Evolutionary conservation across 768 basidiomycete species (phyloP).

Genomic region (Rhizopogon vesiculosus): DNA sequence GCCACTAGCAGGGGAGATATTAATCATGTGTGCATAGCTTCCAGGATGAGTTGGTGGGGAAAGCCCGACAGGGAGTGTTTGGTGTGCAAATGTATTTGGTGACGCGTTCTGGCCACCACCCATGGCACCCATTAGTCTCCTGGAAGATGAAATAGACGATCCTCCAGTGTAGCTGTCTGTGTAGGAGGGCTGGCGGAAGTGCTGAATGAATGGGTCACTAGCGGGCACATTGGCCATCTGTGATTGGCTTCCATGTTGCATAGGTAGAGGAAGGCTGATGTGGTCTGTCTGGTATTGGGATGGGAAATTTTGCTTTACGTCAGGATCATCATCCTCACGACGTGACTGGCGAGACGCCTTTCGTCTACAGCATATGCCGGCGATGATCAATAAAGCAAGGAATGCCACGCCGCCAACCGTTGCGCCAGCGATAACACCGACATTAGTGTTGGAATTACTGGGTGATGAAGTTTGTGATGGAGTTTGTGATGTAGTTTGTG

Average conservation of each 20-base stretch:
- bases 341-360: conserved; percentile 21
- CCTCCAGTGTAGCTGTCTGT: conserved; percentile 12
- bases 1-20: background rate
- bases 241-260: background rate
- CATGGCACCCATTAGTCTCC: conserved; percentile 21
- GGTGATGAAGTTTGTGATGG: conserved; percentile 8
- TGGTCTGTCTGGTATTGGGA: conserved; percentile 11
- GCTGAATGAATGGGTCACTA: conserved; percentile 1
- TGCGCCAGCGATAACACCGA: conserved; percentile 42
- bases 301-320: conserved; percentile 6
- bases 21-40: too few relatives aligned
- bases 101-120: conserved; percentile 23
- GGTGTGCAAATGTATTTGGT: conserved; percentile 27
- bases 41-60: conserved; percentile 7
- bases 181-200: conserved; percentile 14
- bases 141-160: conserved; percentile 20
- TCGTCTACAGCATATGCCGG: conserved; percentile 42
- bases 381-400: conserved; percentile 42
- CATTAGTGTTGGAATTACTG: conserved; percentile 30
- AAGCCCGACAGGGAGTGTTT: conserved; percentile 33
- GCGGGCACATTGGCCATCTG: background rate
- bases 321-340: conserved; percentile 33
- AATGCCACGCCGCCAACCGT: conserved; percentile 51
- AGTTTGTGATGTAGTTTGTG: background rate
- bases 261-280: conserved; percentile 5